phyloP scores from a whole-genome alignment of 768 basidiomycete genomes.

The Naganishia antarctica region DNA sequence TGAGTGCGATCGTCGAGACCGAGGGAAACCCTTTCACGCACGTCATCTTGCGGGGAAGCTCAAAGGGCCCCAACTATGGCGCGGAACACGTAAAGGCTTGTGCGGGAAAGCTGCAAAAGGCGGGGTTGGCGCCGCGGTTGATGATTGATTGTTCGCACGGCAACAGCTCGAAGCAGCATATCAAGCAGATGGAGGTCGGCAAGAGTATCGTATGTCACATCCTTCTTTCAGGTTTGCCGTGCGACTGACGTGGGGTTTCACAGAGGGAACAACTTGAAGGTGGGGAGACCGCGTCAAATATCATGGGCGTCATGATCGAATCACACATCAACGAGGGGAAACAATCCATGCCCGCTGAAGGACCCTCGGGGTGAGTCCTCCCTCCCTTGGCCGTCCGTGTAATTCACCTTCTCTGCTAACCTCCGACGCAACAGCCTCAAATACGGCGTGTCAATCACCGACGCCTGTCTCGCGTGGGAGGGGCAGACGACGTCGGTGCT shows the following conservation, averaged over 20 bases:
- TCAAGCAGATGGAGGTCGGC: slow-evolving; percentile 22
- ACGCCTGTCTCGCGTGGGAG: slow-evolving; percentile 82
- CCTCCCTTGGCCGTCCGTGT: neutral
- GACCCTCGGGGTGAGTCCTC: slow-evolving; percentile 53
- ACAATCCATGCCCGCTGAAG: slow-evolving; percentile 32
- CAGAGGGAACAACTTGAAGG: slow-evolving; percentile 22
- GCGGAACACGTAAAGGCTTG: slow-evolving; percentile 73
- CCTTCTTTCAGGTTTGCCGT: too few relatives aligned
- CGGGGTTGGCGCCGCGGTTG: slow-evolving; percentile 69
- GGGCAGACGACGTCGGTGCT: slow-evolving; percentile 64
- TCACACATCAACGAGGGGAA: slow-evolving; percentile 63
- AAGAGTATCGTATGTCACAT: neutral
- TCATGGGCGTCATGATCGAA: slow-evolving; percentile 95
- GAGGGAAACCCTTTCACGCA: slow-evolving; percentile 76
- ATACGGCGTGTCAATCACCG: slow-evolving; percentile 59
- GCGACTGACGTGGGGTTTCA: slow-evolving; percentile 32
- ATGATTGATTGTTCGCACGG: slow-evolving; percentile 97
- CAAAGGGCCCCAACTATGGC: slow-evolving; percentile 82
- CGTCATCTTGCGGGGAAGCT: slow-evolving; percentile 90
- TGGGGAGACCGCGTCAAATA: slow-evolving; percentile 41
- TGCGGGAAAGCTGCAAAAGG: slow-evolving; percentile 69
- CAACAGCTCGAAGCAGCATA: slow-evolving; percentile 57
- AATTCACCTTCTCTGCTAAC: slow-evolving; percentile 3
- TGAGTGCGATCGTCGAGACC: slow-evolving; percentile 93
- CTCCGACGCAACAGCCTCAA: slow-evolving; percentile 80